Evolutionary conservation across 768 basidiomycete species (phyloP), one percentile per base, ranked within the genome.

Genomic region (Steccherinum ochraceum): DNA sequence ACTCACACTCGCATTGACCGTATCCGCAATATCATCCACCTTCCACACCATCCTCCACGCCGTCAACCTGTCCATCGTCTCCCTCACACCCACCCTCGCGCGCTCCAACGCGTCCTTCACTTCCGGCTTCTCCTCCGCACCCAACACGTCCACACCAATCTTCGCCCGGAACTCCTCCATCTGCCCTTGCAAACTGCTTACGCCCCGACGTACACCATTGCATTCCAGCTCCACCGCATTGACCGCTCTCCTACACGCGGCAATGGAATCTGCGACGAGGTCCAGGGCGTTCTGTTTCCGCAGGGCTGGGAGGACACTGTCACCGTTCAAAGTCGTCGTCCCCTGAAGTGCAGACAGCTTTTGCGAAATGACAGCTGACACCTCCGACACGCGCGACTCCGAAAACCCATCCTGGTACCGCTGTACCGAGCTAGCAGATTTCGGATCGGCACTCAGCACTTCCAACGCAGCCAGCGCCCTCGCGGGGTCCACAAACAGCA

Each of bases 351-450:
- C 46, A 7, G 54, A 26, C 5, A 71, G 49, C 25, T 57, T 58
- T 0, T 46, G 26, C 35, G 64, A 62, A 30, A 87, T 63, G 2
- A 72, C 59, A 3, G 66, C 52, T 2, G 73, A 71, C 26, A 87
- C 54, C 20, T 67, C 59, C 5, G 83, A 76, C 23, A 89, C 63
- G n/a, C 73, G 69, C 18, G 87, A 89, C 5, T 70, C 76, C 20
- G 77, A 60, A 51, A 78, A 81, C 7, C 80, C 75, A 53, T 80
- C 75, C 59, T 87, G 84, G 64, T 81, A 90, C 52, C 68, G 71
- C 53, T 87, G 81, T 12, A 89, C 72, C 25, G 77, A 73, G 2
- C 69, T 57, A 12, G 78, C 54, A 1, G 79, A 79, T 3, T 64
- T 65, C 0, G 77, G 69, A 40, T 77, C 66, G 7, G 70, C 57